Evolutionary conservation across 2,329 filamentous ascomycete species (phyloP).

Genomic region (Myriangium duriaei): DNA sequence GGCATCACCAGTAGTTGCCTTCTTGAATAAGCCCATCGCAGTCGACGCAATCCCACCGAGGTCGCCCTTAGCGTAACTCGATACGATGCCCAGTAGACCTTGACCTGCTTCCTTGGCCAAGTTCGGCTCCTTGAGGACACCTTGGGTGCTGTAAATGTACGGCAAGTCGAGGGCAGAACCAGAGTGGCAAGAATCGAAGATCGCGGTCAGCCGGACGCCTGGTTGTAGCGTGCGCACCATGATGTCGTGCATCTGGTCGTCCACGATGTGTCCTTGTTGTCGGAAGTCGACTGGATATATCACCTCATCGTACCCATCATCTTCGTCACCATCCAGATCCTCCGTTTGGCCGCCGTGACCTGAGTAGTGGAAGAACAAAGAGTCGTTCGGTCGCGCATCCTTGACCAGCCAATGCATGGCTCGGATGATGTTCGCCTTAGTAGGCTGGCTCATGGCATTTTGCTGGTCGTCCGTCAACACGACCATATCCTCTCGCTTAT

Average conservation of each 20-base stretch:
- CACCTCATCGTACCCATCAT: slow-evolving; percentile 71
- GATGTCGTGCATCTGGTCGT: slow-evolving; percentile 70
- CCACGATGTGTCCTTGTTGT: slow-evolving; percentile 66
- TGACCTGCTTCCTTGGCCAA: slow-evolving; percentile 66
- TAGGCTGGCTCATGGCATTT: slow-evolving; percentile 93
- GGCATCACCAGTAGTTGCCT: slow-evolving; percentile 66
- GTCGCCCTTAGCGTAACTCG: slow-evolving; percentile 72
- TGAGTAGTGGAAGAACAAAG: slow-evolving; percentile 95
- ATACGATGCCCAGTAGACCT: slow-evolving; percentile 58
- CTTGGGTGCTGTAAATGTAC: slow-evolving; percentile 70
- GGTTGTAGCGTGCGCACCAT: slow-evolving; percentile 66
- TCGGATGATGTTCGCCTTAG: slow-evolving; percentile 84
- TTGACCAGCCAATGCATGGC: slow-evolving; percentile 98
- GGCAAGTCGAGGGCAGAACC: slow-evolving; percentile 66
- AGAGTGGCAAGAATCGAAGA: slow-evolving; percentile 73
- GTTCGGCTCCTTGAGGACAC: slow-evolving; percentile 69
- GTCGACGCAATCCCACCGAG: slow-evolving; percentile 67
- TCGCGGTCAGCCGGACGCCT: slow-evolving; percentile 72
- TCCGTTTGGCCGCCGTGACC: slow-evolving; percentile 75
- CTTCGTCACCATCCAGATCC: slow-evolving; percentile 67
- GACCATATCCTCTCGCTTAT: slow-evolving; percentile 94
- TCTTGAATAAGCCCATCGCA: slow-evolving; percentile 77
- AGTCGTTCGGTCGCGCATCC: slow-evolving; percentile 83
- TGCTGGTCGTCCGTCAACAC: slow-evolving; percentile 93
- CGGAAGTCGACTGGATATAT: slow-evolving; percentile 76